Percentiles rank a stretch among this genome's conserved stretches.
phyloP scores from a whole-genome alignment of 2,329 filamentous ascomycete genomes.

The Calcarisporium arbuscula region DNA sequence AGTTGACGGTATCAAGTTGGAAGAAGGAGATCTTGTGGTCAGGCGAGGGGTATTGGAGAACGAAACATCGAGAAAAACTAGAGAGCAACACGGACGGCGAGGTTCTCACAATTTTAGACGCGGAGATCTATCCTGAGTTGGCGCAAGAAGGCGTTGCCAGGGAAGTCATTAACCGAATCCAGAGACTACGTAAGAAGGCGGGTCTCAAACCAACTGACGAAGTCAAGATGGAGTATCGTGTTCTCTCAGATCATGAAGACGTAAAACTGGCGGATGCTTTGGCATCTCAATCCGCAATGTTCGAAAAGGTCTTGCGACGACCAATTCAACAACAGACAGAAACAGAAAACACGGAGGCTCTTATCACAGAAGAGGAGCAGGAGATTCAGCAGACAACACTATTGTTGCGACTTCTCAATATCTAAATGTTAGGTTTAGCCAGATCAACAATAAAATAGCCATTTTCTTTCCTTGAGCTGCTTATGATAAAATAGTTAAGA shows the following conservation, averaged over 20 bases:
- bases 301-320: conserved; percentile 72
- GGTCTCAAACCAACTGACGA: conserved; percentile 88
- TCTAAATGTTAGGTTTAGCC: conserved; percentile 39
- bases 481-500: no score
- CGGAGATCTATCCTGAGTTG: conserved; percentile 74
- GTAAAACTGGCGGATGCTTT: conserved; percentile 68
- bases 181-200: conserved; percentile 89
- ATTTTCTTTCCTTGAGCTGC: no score
- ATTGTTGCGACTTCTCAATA: conserved; percentile 66
- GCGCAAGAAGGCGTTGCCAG: conserved; percentile 82
- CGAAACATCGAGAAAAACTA: conserved; percentile 61
- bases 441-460: background rate
- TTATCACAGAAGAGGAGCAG: conserved; percentile 78
- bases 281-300: conserved; percentile 56
- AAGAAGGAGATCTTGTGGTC: conserved; percentile 72
- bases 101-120: conserved; percentile 85
- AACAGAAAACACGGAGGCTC: conserved; percentile 16
- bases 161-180: conserved; percentile 89
- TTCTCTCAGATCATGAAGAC: conserved; percentile 71
- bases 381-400: conserved; percentile 80
- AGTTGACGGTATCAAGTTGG: conserved; percentile 80
- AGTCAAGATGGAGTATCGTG: conserved; percentile 86
- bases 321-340: conserved; percentile 53
- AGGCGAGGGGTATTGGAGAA: conserved; percentile 72
- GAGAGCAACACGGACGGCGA: conserved; percentile 87